Conservation (phyloP, 371 early-diverging fungal species). For the Coemansia sp. region DNA sequence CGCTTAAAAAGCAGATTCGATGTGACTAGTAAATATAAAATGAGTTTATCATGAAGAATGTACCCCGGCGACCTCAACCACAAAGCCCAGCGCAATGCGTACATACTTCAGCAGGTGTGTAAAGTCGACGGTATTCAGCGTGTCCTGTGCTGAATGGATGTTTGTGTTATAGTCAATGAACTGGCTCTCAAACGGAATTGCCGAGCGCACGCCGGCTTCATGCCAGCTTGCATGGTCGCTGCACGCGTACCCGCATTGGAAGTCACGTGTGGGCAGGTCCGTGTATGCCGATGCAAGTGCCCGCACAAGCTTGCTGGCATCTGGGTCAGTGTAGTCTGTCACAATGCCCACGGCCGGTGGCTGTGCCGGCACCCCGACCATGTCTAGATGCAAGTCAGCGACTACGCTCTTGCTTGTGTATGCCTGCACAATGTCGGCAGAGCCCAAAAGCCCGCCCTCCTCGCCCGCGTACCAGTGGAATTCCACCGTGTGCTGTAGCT, state of each 20-base stretch:
- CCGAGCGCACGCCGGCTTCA: slow-evolving; percentile 75
- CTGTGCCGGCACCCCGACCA: slow-evolving; percentile 74
- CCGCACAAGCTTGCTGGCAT: slow-evolving; percentile 62
- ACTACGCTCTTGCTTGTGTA: slow-evolving; percentile 58
- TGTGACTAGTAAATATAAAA: too few species aligned
- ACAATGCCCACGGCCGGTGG: slow-evolving; percentile 73
- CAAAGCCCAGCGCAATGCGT: slow-evolving; percentile 75
- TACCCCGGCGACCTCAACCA: slow-evolving; percentile 63
- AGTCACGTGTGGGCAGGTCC: slow-evolving; percentile 10
- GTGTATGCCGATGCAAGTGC: slow-evolving; percentile 51
- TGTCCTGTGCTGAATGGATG: slow-evolving; percentile 74
- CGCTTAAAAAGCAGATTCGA: too few species aligned
- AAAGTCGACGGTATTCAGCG: slow-evolving; percentile 65
- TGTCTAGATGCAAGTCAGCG: slow-evolving; percentile 69
- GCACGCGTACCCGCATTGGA: slow-evolving; percentile 51
- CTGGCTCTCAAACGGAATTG: slow-evolving; percentile 75
- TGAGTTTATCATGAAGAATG: too few species aligned
- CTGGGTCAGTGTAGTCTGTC: slow-evolving; percentile 71
- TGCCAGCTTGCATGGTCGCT: slow-evolving; percentile 90
- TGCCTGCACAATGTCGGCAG: slow-evolving; percentile 69
- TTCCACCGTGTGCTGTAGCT: slow-evolving; percentile 66
- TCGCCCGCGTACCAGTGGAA: slow-evolving; percentile 92
- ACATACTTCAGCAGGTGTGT: slow-evolving; percentile 78
- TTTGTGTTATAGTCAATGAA: slow-evolving; percentile 64
- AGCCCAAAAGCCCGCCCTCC: slow-evolving; percentile 81